Base-by-base conservation (phyloP, 1,284 basidiomycete species). In the Tranzscheliella williamsii region DNA sequence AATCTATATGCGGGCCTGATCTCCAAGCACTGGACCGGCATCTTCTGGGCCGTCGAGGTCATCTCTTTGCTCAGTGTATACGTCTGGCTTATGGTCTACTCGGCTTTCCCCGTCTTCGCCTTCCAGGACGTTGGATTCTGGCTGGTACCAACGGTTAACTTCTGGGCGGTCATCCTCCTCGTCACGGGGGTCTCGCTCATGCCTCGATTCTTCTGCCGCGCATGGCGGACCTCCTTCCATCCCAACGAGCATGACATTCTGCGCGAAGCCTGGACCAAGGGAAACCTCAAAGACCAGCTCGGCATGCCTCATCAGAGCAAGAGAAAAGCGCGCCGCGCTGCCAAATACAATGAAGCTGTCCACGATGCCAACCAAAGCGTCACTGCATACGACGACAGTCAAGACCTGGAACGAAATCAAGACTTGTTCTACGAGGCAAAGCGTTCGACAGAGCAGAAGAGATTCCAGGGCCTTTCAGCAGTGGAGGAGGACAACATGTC, bases 1-100 rank as follows among this genome's bases (percentile, higher is more conserved):
- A 96, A 96, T 26, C 39, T 73, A 34, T 71, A 70, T 33, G 67
- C 61, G 15, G 71, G 69, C 20, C 31, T 72, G 23, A 55, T 61
- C 24, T 44, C 61, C 18, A 64, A 64, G 38, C 61, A 64, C 47
- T 64, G 62, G 62, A 67, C 67, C 17, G 46, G 40, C 29, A 50
- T 72, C 35, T 70, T 72, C 33, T 73, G 69, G 67, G 44, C 57
- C 12, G 57, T 70, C 29, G 60, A 70, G 43, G 43, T 68, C 38
- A 38, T 70, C 35, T 72, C 67, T 36, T 51, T 70, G 50, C 47
- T 72, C 38, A 48, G 67, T 29, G 69, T 68, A 24, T 70, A 70
- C 41, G 50, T 47, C 5, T 73, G 70, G 70, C 56, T 62, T 4
- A n/a, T 62, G 29, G 16, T 73, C 17, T 73, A 72, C 55, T 72